phyloP scores from a whole-genome alignment of 2,329 filamentous ascomycete species.

The Xylaria sp. region DNA sequence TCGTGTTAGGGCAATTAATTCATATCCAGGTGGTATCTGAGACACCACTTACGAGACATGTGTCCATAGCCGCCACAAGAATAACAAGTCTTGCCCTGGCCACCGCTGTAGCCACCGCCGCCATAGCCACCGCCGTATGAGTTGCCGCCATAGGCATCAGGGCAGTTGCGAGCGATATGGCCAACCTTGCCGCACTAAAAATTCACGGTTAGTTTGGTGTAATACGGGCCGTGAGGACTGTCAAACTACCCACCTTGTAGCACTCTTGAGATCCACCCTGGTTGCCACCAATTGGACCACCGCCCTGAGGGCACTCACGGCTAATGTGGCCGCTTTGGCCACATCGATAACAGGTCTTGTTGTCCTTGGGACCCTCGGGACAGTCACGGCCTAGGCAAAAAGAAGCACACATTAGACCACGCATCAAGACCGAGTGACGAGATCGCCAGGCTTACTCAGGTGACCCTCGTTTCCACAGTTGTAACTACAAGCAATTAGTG shows the following conservation, averaged over 20 bases:
- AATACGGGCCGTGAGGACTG: background rate
- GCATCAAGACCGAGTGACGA: constrained; percentile 8
- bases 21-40: background rate
- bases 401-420: constrained; percentile 30
- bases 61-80: constrained; percentile 96
- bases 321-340: constrained; percentile 88
- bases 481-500: constrained; percentile 42
- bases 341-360: constrained; percentile 77
- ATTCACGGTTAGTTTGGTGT: constrained; percentile 5
- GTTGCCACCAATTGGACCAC: constrained; percentile 51
- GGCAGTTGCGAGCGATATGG: constrained; percentile 94
- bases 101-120: constrained; percentile 54
- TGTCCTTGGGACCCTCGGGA: constrained; percentile 86
- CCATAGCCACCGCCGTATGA: constrained; percentile 56
- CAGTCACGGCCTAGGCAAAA: constrained; percentile 78
- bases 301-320: constrained; percentile 75
- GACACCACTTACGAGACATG: constrained; percentile 75
- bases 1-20: constrained; percentile 15
- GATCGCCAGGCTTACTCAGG: constrained; percentile 65
- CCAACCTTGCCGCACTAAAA: constrained; percentile 87
- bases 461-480: constrained; percentile 67
- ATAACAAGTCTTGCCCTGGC: constrained; percentile 84
- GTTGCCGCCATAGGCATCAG: constrained; percentile 63
- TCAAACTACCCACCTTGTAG: constrained; percentile 75
- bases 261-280: constrained; percentile 67